Base-by-base conservation (phyloP, 129 eudicot species). In the Helianthus tuberosus region DNA sequence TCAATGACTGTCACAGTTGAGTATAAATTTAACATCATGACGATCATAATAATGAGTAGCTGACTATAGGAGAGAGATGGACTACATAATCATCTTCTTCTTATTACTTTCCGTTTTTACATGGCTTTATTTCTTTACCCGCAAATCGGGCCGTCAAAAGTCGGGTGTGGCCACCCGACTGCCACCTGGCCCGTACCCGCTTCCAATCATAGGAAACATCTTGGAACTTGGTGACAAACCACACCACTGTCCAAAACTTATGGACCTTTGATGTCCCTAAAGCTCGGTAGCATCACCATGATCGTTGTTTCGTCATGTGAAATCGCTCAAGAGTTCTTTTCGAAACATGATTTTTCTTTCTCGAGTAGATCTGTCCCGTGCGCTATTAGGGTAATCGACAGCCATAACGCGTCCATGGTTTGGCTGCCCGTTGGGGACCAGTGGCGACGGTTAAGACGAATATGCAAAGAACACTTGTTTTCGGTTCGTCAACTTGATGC, bases 151-250 rank as follows among this genome's bases (percentile, higher is more conserved):
- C 68, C 44, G 4, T 5, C 49, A 12, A 8, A 57, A 44, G 23
- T 58, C 64, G 13, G 1, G 23, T 51, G 4, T 11, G 3, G 4
- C 39, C 1, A 9, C 78, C 2, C 88, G 84, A 11, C 84, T 88
- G 2, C 91, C 88, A 8, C 88, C 91, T 1, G 91, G 88, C 20
- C 91, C 91, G 11, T 66, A 29, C 51, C 83, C 66, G 10, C 39
- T 81, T 38, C 87, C 89, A 1, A 52, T 87, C 29, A 73, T 87
- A 52, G 92, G 92, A 73, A 81, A 69, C 83, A 76, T 84, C 76
- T 74, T 74, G 39, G 61, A 75, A 43, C 85, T 87, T 5, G 84
- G 87, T 60, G 15, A 68, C 48, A 82, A 79, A 53, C 89, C 89
- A 29, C 87, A 88, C 70, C 84, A 54, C 88, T 88, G 4, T 73